phyloP scores from a whole-genome alignment of 345 rosid species.

The Jatropha curcas region DNA sequence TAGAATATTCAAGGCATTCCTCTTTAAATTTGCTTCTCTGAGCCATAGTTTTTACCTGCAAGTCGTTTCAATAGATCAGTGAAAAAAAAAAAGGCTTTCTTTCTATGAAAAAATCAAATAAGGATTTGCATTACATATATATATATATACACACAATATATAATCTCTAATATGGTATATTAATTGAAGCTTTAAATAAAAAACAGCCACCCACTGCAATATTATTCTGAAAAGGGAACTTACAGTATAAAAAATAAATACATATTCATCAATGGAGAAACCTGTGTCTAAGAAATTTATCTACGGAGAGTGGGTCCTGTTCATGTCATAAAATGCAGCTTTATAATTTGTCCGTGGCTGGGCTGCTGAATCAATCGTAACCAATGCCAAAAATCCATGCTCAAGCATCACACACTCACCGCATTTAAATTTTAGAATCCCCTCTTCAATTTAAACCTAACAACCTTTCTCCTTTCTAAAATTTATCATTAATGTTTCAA shows the following conservation, averaged over 20 bases:
- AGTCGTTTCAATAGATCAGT: slow-evolving; percentile 2
- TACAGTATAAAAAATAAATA: background rate
- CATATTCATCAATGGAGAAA: background rate
- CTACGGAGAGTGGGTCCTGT: background rate
- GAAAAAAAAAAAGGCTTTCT: too few species aligned
- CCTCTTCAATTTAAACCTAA: slow-evolving; percentile 19
- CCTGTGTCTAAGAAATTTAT: background rate
- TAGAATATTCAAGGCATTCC: background rate
- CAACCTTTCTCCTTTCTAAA: slow-evolving; percentile 13
- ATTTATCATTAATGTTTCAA: slow-evolving; percentile 1
- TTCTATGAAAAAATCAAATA: too few species aligned
- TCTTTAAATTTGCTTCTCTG: background rate
- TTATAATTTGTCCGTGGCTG: background rate
- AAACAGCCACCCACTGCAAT: too few species aligned
- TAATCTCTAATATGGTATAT: too few species aligned
- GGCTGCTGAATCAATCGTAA: slow-evolving; percentile 3
- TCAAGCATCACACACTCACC: slow-evolving; percentile 7
- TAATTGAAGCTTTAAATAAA: too few species aligned
- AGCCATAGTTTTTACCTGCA: background rate
- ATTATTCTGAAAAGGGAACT: slow-evolving; percentile 1
- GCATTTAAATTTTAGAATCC: slow-evolving; percentile 8
- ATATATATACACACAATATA: too few species aligned
- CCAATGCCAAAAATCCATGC: background rate
- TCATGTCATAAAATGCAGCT: slow-evolving; percentile 2
- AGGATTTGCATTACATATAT: too few species aligned